phyloP scores from a whole-genome alignment of 768 basidiomycete species.

The Hygrocybe coccinea region DNA sequence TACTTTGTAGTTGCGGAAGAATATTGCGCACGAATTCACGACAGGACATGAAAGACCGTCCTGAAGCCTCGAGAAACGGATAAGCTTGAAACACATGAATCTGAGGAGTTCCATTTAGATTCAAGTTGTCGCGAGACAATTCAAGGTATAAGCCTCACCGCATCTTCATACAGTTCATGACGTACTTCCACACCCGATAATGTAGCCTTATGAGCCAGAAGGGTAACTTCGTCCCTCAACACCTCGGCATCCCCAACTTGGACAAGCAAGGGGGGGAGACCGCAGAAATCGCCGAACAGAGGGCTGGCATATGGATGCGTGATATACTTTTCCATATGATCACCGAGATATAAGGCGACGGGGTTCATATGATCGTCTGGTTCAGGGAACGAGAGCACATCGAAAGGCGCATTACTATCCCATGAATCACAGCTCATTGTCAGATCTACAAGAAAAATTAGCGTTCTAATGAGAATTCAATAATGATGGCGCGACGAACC shows the following conservation, averaged over 20 bases:
- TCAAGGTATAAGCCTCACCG: conserved; percentile 44
- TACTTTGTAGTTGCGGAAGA: conserved; percentile 50
- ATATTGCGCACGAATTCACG: conserved; percentile 59
- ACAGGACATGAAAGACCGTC: conserved; percentile 66
- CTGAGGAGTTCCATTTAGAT: conserved; percentile 31
- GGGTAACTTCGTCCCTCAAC: conserved; percentile 86
- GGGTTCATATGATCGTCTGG: conserved; percentile 87
- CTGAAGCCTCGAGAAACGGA: conserved; percentile 66
- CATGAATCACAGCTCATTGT: conserved; percentile 99
- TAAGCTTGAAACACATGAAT: conserved; percentile 90
- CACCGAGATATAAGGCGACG: conserved; percentile 89
- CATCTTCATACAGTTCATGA: conserved; percentile 89
- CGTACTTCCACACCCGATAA: conserved; percentile 79
- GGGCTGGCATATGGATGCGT: conserved; percentile 97
- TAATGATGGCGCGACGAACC: conserved; percentile 49
- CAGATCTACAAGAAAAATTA: conserved; percentile 49
- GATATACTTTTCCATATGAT: conserved; percentile 69
- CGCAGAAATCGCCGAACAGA: conserved; percentile 83
- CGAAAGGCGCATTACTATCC: conserved; percentile 87
- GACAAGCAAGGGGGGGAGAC: conserved; percentile 84
- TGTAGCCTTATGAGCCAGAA: conserved; percentile 90
- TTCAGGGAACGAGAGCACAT: conserved; percentile 71
- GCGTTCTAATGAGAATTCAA: not conserved
- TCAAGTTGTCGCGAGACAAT: conserved; percentile 7
- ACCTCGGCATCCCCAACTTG: conserved; percentile 94